Conservation (phyloP, 768 basidiomycete genomes). For the Chalciporus piperatus region DNA sequence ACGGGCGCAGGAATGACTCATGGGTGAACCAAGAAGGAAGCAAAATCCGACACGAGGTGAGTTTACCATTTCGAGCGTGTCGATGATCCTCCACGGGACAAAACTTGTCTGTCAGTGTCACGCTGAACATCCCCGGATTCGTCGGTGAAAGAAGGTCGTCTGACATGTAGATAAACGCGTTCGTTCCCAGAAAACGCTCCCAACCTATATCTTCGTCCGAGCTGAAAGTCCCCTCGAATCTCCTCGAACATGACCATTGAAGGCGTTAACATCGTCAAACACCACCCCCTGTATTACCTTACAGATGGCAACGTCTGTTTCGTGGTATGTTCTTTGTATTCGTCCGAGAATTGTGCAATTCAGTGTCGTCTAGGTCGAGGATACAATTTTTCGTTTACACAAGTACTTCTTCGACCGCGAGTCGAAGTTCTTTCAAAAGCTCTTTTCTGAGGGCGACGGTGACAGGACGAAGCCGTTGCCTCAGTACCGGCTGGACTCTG, state of each 20-base stretch:
- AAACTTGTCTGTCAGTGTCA: background rate
- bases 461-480: background rate
- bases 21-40: slow-evolving; percentile 1
- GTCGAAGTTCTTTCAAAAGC: slow-evolving; percentile 28
- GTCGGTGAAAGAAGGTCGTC: slow-evolving; percentile 4
- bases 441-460: slow-evolving; percentile 15
- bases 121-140: background rate
- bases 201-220: background rate
- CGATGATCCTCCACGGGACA: background rate
- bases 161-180: slow-evolving; percentile 13
- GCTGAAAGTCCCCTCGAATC: background rate
- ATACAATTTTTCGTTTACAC: slow-evolving; percentile 33
- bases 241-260: background rate
- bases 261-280: slow-evolving; percentile 7
- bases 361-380: slow-evolving; percentile 30
- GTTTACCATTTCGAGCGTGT: slow-evolving; percentile 8
- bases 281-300: slow-evolving; percentile 46
- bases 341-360: background rate
- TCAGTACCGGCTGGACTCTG: background rate
- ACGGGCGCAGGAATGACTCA: background rate
- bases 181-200: background rate
- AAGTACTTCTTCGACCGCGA: slow-evolving; percentile 37
- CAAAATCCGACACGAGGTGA: slow-evolving; percentile 8
- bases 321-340: slow-evolving; percentile 36
- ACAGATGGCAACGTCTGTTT: slow-evolving; percentile 53